Evolutionary conservation across 352 stramenopile genomes (phyloP).

Genomic region (Phytophthora gonapodyides): DNA sequence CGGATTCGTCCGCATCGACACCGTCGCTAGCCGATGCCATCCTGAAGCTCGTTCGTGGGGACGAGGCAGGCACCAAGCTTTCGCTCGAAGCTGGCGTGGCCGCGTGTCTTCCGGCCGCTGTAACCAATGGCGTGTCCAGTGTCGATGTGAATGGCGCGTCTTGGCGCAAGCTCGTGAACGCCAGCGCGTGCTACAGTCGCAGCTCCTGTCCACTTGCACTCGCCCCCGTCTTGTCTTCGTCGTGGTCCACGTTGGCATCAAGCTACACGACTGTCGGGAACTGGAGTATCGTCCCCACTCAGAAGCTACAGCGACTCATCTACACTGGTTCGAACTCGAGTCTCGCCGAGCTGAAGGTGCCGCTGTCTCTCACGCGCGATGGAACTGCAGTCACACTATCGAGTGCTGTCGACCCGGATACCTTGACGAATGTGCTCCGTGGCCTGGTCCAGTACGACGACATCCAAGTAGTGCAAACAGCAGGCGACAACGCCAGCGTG

Average conservation of each 20-base stretch:
- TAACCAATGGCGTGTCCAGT: slow-evolving; percentile 15
- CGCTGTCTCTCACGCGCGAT: slow-evolving; percentile 28
- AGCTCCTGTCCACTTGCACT: slow-evolving; percentile 46
- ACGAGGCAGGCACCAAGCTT: slow-evolving; percentile 30
- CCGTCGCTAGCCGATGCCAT: slow-evolving; percentile 40
- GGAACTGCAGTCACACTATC: slow-evolving; percentile 21
- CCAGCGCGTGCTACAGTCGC: slow-evolving; percentile 58
- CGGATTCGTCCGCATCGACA: slow-evolving; percentile 11
- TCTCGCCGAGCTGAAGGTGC: slow-evolving; percentile 19
- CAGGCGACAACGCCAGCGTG: slow-evolving; percentile 10
- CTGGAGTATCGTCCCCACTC: slow-evolving; percentile 40
- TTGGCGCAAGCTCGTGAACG: slow-evolving; percentile 56
- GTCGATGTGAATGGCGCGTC: slow-evolving; percentile 35
- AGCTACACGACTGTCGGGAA: slow-evolving; percentile 39
- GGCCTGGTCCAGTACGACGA: slow-evolving; percentile 46
- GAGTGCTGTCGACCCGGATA: slow-evolving; percentile 27
- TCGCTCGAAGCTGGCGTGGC: slow-evolving; percentile 41
- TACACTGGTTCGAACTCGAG: slow-evolving; percentile 15
- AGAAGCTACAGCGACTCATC: slow-evolving; percentile 47
- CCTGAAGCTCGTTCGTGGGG: slow-evolving; percentile 40
- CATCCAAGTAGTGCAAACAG: slow-evolving; percentile 34
- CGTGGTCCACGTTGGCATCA: slow-evolving; percentile 24
- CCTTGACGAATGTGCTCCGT: slow-evolving; percentile 30
- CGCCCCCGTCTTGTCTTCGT: slow-evolving; percentile 38
- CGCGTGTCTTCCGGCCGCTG: slow-evolving; percentile 31